Percentiles rank a stretch among this genome's conserved stretches.
phyloP scores from a whole-genome alignment of 2,329 filamentous ascomycete genomes.

The Penicillium sp. region DNA sequence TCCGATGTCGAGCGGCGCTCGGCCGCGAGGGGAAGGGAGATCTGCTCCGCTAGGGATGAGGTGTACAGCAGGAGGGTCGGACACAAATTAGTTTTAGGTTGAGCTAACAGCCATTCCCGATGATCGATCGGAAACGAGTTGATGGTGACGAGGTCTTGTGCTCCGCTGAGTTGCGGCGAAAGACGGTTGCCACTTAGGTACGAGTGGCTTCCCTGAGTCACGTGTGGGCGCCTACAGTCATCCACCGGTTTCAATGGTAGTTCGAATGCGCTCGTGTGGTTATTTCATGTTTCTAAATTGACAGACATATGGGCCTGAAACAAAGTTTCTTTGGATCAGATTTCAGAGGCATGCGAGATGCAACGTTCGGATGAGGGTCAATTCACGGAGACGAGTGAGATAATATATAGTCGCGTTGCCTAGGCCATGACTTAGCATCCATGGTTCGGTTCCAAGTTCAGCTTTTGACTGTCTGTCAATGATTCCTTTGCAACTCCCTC shows the following conservation, averaged over 20 bases:
- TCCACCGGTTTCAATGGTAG: neutral
- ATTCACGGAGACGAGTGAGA: neutral
- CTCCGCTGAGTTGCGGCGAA: conserved; percentile 34
- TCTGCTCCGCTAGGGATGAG: conserved; percentile 13
- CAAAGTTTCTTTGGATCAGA: neutral
- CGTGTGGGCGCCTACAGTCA: conserved; percentile 19
- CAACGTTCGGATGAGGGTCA: neutral
- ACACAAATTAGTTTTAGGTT: conserved; percentile 8
- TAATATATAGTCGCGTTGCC: neutral
- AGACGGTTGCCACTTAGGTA: conserved; percentile 29
- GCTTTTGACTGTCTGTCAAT: neutral
- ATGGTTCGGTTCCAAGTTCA: neutral
- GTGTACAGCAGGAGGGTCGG: conserved; percentile 1
- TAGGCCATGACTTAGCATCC: neutral
- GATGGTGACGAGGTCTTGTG: conserved; percentile 21
- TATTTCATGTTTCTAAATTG: neutral
- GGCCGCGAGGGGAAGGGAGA: conserved; percentile 30
- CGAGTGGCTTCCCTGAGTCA: conserved; percentile 24
- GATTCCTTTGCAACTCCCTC: neutral
- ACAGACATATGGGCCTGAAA: neutral
- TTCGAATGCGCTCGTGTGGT: neutral
- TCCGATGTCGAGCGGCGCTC: conserved; percentile 36
- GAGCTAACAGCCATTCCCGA: conserved; percentile 27
- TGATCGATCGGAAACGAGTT: conserved; percentile 9
- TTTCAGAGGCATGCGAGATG: neutral